Evolutionary conservation across 768 basidiomycete species (phyloP).

Genomic region (Ramaria rubella): DNA sequence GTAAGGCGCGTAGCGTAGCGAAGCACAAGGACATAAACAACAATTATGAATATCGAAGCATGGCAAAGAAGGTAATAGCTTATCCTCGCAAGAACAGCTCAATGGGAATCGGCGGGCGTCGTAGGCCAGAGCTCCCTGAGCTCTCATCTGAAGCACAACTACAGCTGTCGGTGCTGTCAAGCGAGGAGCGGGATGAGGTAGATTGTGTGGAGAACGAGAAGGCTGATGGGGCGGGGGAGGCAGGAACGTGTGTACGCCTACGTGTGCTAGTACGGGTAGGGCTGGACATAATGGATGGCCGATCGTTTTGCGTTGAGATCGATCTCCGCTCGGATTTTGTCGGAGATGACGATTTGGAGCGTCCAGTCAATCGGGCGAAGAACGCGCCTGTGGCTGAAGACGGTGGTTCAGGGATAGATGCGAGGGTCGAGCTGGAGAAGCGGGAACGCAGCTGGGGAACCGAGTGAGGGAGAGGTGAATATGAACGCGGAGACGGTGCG

Average conservation of each 20-base stretch:
- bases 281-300: not conserved
- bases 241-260: not conserved
- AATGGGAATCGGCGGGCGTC: slow-evolving; percentile 7
- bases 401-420: slow-evolving; percentile 2
- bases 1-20: not conserved
- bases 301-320: not conserved
- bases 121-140: slow-evolving; percentile 1
- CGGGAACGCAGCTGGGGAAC: slow-evolving; percentile 6
- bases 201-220: slow-evolving; percentile 3
- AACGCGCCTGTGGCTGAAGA: slow-evolving; percentile 1
- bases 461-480: not conserved
- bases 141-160: not conserved
- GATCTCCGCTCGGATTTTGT: not conserved
- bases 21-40: not conserved
- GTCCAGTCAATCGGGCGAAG: slow-evolving; percentile 4
- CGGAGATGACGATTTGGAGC: not conserved
- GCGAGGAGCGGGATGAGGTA: slow-evolving; percentile 2
- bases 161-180: not conserved
- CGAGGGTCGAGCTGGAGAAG: slow-evolving; percentile 5
- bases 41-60: not conserved
- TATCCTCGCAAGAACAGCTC: slow-evolving; percentile 4
- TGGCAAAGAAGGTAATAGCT: not conserved
- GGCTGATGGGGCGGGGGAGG: not conserved
- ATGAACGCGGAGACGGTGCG: not conserved
- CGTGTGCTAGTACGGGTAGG: not conserved